phyloP scores from a whole-genome alignment of 1,284 basidiomycete species.

The Anthracocystis walkeri region DNA sequence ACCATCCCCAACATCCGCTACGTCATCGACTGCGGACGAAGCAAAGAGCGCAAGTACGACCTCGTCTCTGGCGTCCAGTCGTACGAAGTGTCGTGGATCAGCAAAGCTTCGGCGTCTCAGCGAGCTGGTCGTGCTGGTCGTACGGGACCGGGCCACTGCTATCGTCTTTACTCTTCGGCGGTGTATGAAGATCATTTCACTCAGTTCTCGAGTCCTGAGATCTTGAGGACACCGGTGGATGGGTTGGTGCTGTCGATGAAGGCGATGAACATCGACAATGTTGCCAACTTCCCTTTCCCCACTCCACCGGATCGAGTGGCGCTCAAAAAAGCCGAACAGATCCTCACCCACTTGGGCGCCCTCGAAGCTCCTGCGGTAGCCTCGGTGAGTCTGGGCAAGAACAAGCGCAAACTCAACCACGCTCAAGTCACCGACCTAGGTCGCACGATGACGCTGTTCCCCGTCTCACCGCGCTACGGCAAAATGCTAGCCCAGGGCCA shows the following conservation, averaged over 20 bases:
- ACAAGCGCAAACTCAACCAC: slow-evolving; percentile 69
- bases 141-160: slow-evolving; percentile 83
- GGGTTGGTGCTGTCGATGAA: slow-evolving; percentile 99
- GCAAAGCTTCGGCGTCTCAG: slow-evolving; percentile 80
- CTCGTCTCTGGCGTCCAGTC: slow-evolving; percentile 76
- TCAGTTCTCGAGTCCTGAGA: slow-evolving; percentile 88
- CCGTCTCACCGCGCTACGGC: slow-evolving; percentile 90
- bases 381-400: slow-evolving; percentile 66
- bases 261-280: slow-evolving; percentile 96
- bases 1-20: slow-evolving; percentile 83
- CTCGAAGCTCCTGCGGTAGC: slow-evolving; percentile 72
- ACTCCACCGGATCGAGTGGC: slow-evolving; percentile 88
- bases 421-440: slow-evolving; percentile 84
- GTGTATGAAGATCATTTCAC: slow-evolving; percentile 93
- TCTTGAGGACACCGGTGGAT: slow-evolving; percentile 94
- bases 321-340: slow-evolving; percentile 83
- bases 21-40: slow-evolving; percentile 81
- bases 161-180: slow-evolving; percentile 79
- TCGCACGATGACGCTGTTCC: slow-evolving; percentile 90
- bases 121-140: slow-evolving; percentile 81
- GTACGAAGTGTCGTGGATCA: slow-evolving; percentile 80
- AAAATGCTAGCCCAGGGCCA: slow-evolving; percentile 93
- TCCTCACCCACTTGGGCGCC: slow-evolving; percentile 86
- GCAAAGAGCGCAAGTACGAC: slow-evolving; percentile 84
- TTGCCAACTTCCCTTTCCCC: slow-evolving; percentile 97